Evolutionary conservation across 225 moss, liverwort and hornwort species (phyloP), one percentile per base, ranked within the genome.

Genomic region (Marchantia polymorpha): DNA sequence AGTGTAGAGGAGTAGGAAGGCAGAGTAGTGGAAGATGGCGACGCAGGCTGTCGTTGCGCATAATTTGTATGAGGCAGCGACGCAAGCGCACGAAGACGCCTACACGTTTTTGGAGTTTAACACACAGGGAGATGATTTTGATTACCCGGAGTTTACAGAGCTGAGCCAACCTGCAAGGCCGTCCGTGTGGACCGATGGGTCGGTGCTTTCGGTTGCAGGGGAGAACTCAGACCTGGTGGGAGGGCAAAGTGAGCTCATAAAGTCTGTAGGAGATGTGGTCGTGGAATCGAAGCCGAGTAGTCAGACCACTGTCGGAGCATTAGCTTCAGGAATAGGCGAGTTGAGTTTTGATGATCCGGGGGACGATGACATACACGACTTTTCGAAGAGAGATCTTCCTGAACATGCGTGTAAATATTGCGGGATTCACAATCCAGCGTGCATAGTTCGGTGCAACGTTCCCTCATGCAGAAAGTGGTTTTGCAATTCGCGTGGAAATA

Each of bases 331-430:
- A 47, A 85, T 94, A 53, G 84, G 89, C 49, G 93, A 94, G 82
- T 92, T 99, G 81, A 99, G 90, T 89, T 99, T 99, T 64, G 97
- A 99, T 69, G 97, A 97, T 82, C 80, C 90, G 30, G 89, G 89
- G 39, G 97, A 99, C 54, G 97, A 99, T 53, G 97, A 99, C n/a
- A 88, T 79, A 58, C 70, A 93, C 61, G 95, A 99, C 4, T 99
- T 90, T 68, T 99, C 93, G 29, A 99, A 99, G 86, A 90, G 97
- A 76, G 92, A 99, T 84, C 89, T 99, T 78, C 97, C 97, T 67
- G 97, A 99, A 83, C 93, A 99, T 67, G 97, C 97, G 16, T 99
- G 97, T 93, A 99, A 99, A 89, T 99, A 99, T 77, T 99, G 97
- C 78, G 97, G 97, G 56, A 99, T 89, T 81, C 89, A 89, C 78